These are phyloP conservation scores for Fusarium palustre DNA, from an alignment of 2,329 filamentous ascomycete genomes.

Conservation along the genomic window DNA sequence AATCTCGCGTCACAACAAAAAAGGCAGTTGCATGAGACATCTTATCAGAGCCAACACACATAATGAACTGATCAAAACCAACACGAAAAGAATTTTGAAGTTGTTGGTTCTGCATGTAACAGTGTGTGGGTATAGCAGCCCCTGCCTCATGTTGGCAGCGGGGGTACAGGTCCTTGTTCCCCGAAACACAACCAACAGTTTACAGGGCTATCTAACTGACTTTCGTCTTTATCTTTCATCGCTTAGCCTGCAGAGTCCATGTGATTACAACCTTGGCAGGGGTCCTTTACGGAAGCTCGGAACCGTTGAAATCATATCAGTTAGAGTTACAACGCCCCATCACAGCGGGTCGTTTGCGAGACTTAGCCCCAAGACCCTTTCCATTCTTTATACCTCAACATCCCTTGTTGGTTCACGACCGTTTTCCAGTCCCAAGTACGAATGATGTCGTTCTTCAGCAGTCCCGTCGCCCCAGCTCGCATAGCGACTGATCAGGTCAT, in stretches of 20 bases:
- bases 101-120: rapidly evolving
- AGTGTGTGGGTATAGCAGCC: background rate
- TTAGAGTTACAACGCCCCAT: background rate
- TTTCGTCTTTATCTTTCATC: background rate
- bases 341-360: background rate
- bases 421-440: rapidly evolving
- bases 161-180: background rate
- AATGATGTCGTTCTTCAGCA: background rate
- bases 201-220: background rate
- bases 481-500: slow-evolving; percentile 14
- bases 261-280: background rate
- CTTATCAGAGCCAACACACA: too few species aligned
- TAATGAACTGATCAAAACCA: background rate
- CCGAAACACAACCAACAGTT: background rate
- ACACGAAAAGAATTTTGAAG: rapidly evolving
- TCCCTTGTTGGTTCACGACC: too few species aligned
- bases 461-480: background rate
- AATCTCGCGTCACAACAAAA: too few species aligned
- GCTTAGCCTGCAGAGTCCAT: background rate
- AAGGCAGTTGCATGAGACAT: too few species aligned
- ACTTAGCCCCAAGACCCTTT: background rate
- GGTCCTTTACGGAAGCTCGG: background rate
- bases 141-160: background rate
- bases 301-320: background rate
- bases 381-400: background rate